Evolutionary conservation across 2,329 filamentous ascomycete genomes (phyloP).

Genomic region (Hypoxylon sp.): DNA sequence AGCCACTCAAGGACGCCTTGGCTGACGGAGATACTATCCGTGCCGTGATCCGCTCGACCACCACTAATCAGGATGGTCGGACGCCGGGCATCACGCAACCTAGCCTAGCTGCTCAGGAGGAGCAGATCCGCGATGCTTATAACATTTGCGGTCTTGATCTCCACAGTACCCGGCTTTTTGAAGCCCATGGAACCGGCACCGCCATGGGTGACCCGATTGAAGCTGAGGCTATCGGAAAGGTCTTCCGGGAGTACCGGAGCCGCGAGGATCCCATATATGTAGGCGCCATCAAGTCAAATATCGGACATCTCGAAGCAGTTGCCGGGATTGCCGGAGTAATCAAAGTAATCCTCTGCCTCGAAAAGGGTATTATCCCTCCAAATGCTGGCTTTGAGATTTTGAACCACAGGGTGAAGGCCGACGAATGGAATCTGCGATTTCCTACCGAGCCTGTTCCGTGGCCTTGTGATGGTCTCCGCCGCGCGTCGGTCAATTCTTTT

Average conservation of each 20-base stretch:
- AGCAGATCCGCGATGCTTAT: slow-evolving; percentile 52
- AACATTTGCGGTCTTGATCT: slow-evolving; percentile 23
- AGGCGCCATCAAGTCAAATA: slow-evolving; percentile 31
- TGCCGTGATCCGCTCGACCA: slow-evolving; percentile 58
- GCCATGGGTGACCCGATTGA: slow-evolving; percentile 34
- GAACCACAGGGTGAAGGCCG: slow-evolving; percentile 50
- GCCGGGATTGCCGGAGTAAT: slow-evolving; percentile 50
- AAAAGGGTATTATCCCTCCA: slow-evolving; percentile 49
- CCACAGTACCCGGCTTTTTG: slow-evolving; percentile 35
- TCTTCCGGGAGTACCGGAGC: slow-evolving; percentile 47
- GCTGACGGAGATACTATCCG: slow-evolving; percentile 48
- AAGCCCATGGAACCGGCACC: slow-evolving; percentile 48
- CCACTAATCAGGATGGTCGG: slow-evolving; percentile 60
- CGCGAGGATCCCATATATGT: not conserved
- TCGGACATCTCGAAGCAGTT: slow-evolving; percentile 50
- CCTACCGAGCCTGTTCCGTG: not conserved
- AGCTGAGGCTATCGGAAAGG: slow-evolving; percentile 41
- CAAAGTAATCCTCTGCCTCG: slow-evolving; percentile 47
- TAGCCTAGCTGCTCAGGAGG: slow-evolving; percentile 48
- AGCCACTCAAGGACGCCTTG: slow-evolving; percentile 2
- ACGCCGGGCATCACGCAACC: slow-evolving; percentile 59
- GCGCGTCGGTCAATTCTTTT: slow-evolving; percentile 25
- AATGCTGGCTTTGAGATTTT: slow-evolving; percentile 49
- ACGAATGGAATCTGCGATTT: slow-evolving; percentile 49
- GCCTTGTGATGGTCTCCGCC: not conserved